Conservation (phyloP, 192 early-diverging fungal genomes). For the Paraglomus occultum region DNA sequence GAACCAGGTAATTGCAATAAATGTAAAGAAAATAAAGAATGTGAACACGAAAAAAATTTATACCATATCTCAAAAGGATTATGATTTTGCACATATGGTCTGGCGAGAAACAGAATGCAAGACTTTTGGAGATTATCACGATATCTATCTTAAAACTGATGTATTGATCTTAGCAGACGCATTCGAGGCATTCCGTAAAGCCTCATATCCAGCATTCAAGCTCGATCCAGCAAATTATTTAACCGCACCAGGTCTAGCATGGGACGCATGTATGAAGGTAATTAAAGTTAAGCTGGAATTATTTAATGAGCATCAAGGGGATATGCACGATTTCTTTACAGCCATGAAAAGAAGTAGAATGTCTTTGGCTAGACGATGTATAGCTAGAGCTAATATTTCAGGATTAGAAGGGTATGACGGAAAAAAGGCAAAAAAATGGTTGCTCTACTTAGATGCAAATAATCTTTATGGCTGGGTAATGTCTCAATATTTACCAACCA, state of each 20-base stretch:
- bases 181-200: background rate
- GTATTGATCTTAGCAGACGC: background rate
- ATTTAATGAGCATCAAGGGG: conserved; percentile 8
- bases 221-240: conserved; percentile 13
- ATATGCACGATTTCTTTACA: conserved; percentile 7
- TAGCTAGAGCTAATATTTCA: conserved; percentile 12
- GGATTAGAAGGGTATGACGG: background rate
- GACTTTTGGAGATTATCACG: conserved; percentile 9
- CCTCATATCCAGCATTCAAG: background rate
- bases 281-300: conserved; percentile 15
- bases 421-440: conserved; percentile 2
- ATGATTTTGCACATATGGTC: conserved; percentile 5
- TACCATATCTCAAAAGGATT: background rate
- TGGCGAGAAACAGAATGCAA: background rate
- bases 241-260: conserved; percentile 10
- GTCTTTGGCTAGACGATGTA: background rate
- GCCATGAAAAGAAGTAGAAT: background rate
- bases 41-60: conserved; percentile 21
- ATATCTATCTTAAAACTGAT: conserved; percentile 18
- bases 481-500: background rate
- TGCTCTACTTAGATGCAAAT: background rate
- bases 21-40: conserved; percentile 23
- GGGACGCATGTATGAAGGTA: background rate
- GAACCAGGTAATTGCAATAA: too few species aligned
- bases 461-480: conserved; percentile 6